These are phyloP conservation scores for Leptographium wingfieldii DNA, from an alignment of 2,329 filamentous ascomycete species.

Conservation along the genomic window DNA sequence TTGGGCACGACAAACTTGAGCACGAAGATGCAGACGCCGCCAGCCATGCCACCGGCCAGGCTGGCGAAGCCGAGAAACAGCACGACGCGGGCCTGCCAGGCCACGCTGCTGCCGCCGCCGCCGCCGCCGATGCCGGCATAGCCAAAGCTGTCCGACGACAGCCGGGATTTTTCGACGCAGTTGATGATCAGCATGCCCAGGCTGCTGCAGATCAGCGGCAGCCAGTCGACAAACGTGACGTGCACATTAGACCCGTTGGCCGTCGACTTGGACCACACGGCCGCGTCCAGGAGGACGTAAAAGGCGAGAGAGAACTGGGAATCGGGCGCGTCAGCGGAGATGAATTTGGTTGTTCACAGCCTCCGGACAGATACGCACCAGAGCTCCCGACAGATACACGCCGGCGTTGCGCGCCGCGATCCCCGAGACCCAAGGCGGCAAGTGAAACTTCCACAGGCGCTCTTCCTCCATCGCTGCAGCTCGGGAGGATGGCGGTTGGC, in stretches of 20 bases:
- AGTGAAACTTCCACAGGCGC: slow-evolving; percentile 54
- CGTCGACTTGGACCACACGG: slow-evolving; percentile 51
- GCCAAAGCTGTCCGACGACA: slow-evolving; percentile 49
- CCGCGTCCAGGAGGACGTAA: slow-evolving; percentile 55
- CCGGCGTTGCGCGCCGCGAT: slow-evolving; percentile 50
- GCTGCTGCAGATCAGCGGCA: slow-evolving; percentile 53
- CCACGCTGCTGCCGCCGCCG: slow-evolving; percentile 35
- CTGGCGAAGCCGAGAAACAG: slow-evolving; percentile 54
- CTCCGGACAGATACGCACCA: slow-evolving; percentile 29
- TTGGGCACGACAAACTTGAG: slow-evolving; percentile 49
- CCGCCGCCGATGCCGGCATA: slow-evolving; percentile 34
- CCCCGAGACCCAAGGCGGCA: slow-evolving; percentile 55
- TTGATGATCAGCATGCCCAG: slow-evolving; percentile 62
- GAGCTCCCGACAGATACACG: slow-evolving; percentile 48
- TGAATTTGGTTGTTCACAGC: no score
- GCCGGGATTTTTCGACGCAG: slow-evolving; percentile 53
- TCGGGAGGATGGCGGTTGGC: no score
- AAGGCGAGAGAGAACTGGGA: slow-evolving; percentile 53
- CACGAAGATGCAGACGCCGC: slow-evolving; percentile 55
- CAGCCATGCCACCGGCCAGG: slow-evolving; percentile 55
- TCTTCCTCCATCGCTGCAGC: slow-evolving; percentile 34
- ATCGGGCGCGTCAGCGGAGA: not conserved
- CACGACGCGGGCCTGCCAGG: slow-evolving; percentile 57
- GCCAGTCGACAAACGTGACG: slow-evolving; percentile 57
- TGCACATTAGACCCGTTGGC: slow-evolving; percentile 49